Evolutionary conservation across 2,329 filamentous ascomycete species (phyloP).

Genomic region (Penicillium sp.): DNA sequence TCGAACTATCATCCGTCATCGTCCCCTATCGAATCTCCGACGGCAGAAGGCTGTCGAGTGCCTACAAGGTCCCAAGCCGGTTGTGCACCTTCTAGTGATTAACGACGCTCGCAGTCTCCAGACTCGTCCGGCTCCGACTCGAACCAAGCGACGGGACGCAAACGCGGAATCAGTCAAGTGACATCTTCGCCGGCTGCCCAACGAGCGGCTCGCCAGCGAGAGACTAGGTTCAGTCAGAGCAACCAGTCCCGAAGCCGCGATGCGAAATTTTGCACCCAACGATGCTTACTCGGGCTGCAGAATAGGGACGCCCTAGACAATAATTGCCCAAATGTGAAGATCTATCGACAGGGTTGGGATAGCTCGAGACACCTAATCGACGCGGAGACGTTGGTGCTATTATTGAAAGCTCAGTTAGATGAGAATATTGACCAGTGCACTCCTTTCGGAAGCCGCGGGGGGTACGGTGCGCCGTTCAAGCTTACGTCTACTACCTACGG

Average conservation of each 20-base stretch:
- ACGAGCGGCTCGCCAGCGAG: not conserved
- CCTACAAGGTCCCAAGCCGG: not conserved
- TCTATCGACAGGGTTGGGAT: constrained; percentile 7
- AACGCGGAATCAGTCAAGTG: not conserved
- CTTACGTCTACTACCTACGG: constrained; percentile 21
- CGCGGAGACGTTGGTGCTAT: constrained; percentile 11
- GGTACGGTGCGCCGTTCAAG: constrained; percentile 27
- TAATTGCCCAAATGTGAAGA: constrained; percentile 22
- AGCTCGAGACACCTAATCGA: constrained; percentile 14
- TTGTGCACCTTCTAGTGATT: not conserved
- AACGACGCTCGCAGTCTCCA: not conserved
- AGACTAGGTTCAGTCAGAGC: not conserved
- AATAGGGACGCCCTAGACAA: constrained; percentile 15
- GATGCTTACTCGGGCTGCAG: constrained; percentile 24
- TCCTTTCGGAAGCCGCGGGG: too few relatives aligned
- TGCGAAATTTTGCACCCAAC: constrained; percentile 24
- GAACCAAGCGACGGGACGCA: not conserved
- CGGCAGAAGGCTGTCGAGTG: not conserved
- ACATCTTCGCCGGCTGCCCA: not conserved
- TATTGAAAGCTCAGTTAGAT: constrained; percentile 23
- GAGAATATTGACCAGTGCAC: constrained; percentile 22
- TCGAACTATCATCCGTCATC: constrained; percentile 18
- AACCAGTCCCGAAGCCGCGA: constrained; percentile 9
- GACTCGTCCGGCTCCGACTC: not conserved
- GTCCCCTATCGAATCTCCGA: constrained; percentile 8